phyloP scores from a whole-genome alignment of 345 rosid species.

The Citrus cavaleriei region DNA sequence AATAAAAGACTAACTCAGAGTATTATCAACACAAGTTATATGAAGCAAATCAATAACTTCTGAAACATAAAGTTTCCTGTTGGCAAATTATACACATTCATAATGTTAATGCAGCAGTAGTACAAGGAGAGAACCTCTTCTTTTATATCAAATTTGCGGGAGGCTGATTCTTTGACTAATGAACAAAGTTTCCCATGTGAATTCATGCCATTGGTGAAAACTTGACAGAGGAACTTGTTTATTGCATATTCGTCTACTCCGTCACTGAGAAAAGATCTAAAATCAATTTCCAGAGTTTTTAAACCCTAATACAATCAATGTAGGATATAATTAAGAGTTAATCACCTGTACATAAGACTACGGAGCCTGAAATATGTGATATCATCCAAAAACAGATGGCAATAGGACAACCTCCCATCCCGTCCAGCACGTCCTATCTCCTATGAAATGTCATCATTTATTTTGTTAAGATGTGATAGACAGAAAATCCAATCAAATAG shows the following conservation, averaged over 20 bases:
- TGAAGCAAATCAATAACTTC: neutral
- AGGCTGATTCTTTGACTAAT: slow-evolving; percentile 67
- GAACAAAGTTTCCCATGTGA: slow-evolving; percentile 53
- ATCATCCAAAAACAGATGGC: slow-evolving; percentile 86
- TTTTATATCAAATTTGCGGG: slow-evolving; percentile 80
- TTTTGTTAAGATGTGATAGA: slow-evolving; percentile 5
- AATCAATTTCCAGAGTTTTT: slow-evolving; percentile 14
- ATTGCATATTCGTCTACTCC: slow-evolving; percentile 92
- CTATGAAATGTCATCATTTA: slow-evolving; percentile 32
- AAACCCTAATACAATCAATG: slow-evolving; percentile 7
- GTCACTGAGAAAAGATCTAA: slow-evolving; percentile 51
- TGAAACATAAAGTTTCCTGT: neutral
- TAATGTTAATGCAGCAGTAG: slow-evolving; percentile 11
- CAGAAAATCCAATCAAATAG: slow-evolving; percentile 15
- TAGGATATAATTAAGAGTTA: neutral
- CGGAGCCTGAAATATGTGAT: slow-evolving; percentile 78
- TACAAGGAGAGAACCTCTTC: slow-evolving; percentile 62
- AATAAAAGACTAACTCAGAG: neutral
- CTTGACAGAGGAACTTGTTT: slow-evolving; percentile 72
- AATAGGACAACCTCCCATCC: slow-evolving; percentile 77
- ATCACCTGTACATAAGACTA: slow-evolving; percentile 84
- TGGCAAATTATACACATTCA: neutral
- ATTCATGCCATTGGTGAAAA: slow-evolving; percentile 47
- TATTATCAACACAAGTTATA: slow-evolving; percentile 1
- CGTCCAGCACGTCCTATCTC: slow-evolving; percentile 98